Evolutionary conservation across 768 basidiomycete species (phyloP), one percentile per base, ranked within the genome.

Genomic region (Tylopilus sp.): DNA sequence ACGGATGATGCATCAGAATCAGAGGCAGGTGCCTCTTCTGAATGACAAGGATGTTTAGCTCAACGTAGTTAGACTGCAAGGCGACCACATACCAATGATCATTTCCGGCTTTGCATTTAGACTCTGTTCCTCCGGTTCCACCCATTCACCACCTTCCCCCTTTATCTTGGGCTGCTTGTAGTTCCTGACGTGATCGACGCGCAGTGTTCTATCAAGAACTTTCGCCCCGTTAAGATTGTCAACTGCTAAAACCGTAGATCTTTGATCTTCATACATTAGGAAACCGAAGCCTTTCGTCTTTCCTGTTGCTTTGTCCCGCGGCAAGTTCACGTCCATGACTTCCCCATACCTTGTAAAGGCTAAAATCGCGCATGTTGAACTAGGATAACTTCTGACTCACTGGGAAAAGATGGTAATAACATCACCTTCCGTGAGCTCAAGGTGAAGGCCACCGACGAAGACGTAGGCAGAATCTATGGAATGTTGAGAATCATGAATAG

Each of bases 201-300:
- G 85, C 46, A 99, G 74, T 3, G 85, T 96, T 61, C 86, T 78
- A 16, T 88, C 92, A 29, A 97, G 74, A 37, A 98, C 87, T 49
- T 84, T 83, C 43, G 94, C 91, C 37, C 97, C 97, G 64, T 97
- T 98, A 71, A 99, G 84, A 74, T 99, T 99, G 75, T 99, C 97
- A 56, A 99, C 96, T 10, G 97, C 97, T 45, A 99, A 79, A 46
- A 98, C 71, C 7, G 97, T 99, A 54, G 92, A 96, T 44, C 92
- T 83, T 73, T 99, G 97, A 71, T 99, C 94, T 72, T 96, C 93
- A 71, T 98, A 99, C 97, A 98, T 98, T 57, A 98, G 77, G 75
- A 98, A 99, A 10, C 83, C 95, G 68, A 98, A 99, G 3, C 97
- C 97, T 64, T 75, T 85, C 1, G 87, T 78, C 66, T 96, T 95